Base-by-base conservation (phyloP, 1,284 basidiomycete genomes). In the Microbotryum intermedium region DNA sequence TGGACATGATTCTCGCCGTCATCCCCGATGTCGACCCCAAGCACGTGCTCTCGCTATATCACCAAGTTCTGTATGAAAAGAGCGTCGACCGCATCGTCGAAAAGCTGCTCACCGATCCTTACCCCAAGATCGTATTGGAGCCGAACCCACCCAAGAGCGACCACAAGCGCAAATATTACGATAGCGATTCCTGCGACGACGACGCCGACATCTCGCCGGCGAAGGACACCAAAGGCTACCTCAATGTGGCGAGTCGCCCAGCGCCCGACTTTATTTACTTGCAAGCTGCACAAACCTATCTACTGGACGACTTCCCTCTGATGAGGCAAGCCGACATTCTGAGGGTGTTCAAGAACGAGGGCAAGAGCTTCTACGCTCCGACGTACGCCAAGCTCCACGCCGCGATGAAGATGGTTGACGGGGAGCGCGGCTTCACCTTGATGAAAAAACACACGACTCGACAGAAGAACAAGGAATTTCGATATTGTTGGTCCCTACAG, bases 21-120 rank as follows among this genome's bases (percentile, higher is more conserved):
- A 51, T 67, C n/a, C 66, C 66, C 44, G 66, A 65, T 57, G 56
- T 67, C 25, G 28, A 29, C 10, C 60, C 57, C 6, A 9, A 55
- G 21, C 42, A 61, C 48, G 60, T 62, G 21, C 42, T 21, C 28
- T 21, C 21, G 11, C 51, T 62, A 10, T 55, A 65, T 7, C 28
- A 10, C 0, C 16, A 48, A 16, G 18, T 46, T 18, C 20, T 48
- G 3, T 57, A 28, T 45, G 52, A 48, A 5, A 55, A 42, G 18
- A 62, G 59, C 21, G 59, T 59, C 51, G 63, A 65, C 34, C 28
- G 50, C 1, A 61, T 67, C 16, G 16, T 67, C 21, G 63, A 67
- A 16, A 34, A 42, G 21, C 55, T 67, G 3, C 53, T 62, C n/a
- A 39, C 49, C 1, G 50, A 50, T 6, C 18, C 26, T 16, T 63